Percentiles rank a stretch among this genome's conserved stretches.
phyloP scores from a whole-genome alignment of 176 grass and related monocot species.

The Lolium multiflorum region DNA sequence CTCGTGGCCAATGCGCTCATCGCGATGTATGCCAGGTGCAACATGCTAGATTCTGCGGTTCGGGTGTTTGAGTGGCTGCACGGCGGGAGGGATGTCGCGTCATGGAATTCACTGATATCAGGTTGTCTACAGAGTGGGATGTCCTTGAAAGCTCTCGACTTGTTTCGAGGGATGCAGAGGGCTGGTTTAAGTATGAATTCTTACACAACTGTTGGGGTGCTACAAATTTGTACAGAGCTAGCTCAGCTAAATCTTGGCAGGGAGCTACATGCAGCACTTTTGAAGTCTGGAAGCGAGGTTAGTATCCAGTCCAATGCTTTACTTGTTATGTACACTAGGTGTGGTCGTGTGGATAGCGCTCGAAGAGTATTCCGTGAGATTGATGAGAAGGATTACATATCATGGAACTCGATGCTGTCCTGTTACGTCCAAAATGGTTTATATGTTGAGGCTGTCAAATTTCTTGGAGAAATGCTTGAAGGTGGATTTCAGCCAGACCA shows the following conservation, averaged over 20 bases:
- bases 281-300: conserved; percentile 52
- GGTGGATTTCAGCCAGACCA: conserved; percentile 64
- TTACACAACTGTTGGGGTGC: conserved; percentile 69
- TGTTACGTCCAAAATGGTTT: conserved; percentile 78
- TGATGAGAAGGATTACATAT: conserved; percentile 72
- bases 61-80: conserved; percentile 65
- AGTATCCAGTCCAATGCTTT: conserved; percentile 78
- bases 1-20: conserved; percentile 83
- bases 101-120: conserved; percentile 89
- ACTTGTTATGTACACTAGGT: conserved; percentile 76
- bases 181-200: conserved; percentile 64
- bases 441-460: conserved; percentile 51
- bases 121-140: conserved; percentile 70
- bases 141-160: conserved; percentile 55
- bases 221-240: conserved; percentile 80
- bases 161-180: conserved; percentile 81
- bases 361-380: conserved; percentile 60
- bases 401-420: conserved; percentile 93
- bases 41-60: conserved; percentile 60
- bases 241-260: conserved; percentile 61
- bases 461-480: conserved; percentile 65
- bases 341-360: conserved; percentile 57
- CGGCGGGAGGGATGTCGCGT: conserved; percentile 59
- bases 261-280: conserved; percentile 72
- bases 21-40: conserved; percentile 86